Evolutionary conservation across 2,329 filamentous ascomycete species (phyloP).

Genomic region (Verticillium dahliae): DNA sequence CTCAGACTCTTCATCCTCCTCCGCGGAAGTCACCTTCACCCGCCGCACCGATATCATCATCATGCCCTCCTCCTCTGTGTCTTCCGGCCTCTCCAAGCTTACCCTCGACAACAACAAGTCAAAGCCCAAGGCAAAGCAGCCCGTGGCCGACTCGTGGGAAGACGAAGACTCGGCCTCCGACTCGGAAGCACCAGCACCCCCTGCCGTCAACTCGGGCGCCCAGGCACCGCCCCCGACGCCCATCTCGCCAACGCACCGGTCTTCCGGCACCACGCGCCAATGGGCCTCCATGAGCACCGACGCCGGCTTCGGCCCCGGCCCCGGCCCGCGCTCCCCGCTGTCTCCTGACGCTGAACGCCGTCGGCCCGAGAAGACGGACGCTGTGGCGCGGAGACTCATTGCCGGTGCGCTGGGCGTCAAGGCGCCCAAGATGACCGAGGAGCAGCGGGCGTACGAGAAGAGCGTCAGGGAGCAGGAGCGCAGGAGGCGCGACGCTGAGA

Average conservation of each 20-base stretch:
- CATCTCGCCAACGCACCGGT: constrained; percentile 40
- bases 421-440: constrained; percentile 75
- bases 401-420: constrained; percentile 79
- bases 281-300: constrained; percentile 7
- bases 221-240: constrained; percentile 62
- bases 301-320: constrained; percentile 6
- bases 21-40: neutral
- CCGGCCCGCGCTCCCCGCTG: constrained; percentile 3
- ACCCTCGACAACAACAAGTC: constrained; percentile 14
- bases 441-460: constrained; percentile 80
- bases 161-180: constrained; percentile 41
- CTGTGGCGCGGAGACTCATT: constrained; percentile 84
- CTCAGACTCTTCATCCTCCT: no score
- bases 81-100: constrained; percentile 23
- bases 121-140: constrained; percentile 18
- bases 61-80: constrained; percentile 16
- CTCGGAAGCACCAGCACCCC: constrained; percentile 16
- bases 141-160: constrained; percentile 38
- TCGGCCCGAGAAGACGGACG: constrained; percentile 87
- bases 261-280: neutral
- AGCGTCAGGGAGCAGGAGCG: constrained; percentile 79
- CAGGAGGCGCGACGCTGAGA: constrained; percentile 67
- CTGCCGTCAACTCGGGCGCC: constrained; percentile 20
- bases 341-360: constrained; percentile 13
- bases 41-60: neutral